Base-by-base conservation (phyloP, 148 eudicot species). In the Chenopodium quinoa region DNA sequence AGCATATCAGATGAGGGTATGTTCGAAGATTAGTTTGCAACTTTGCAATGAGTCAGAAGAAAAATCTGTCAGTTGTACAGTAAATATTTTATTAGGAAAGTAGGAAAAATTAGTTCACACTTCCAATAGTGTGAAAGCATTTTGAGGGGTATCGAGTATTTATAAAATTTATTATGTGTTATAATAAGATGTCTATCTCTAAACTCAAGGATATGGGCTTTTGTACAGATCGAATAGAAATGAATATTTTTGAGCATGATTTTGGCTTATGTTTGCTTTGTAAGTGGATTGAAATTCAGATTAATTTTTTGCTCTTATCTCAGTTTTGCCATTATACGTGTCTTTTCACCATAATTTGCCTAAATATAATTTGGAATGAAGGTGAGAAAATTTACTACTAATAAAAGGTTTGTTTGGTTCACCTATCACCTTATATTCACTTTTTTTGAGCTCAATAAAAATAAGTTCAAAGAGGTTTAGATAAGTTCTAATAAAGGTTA, bases 1-100 rank as follows among this genome's bases (percentile, higher is more conserved):
- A 85, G 86, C 13, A 77, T 95, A 70, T 91, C 97, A 0, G 92
- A 91, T 72, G 93, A 90, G 68, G 95, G 91, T n/a, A 89, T 87
- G 78, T 91, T 90, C 78, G 95, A 95, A 92, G 89, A 93, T 31
- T 91, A 91, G 86, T 75, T 78, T 16, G 14, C 71, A 25, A 40
- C 44, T 40, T 40, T 40, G 44, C 44, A 40, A 40, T 40, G 44
- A 40, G 7, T 40, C 44, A 40, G 44, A 40, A 40, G 23, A 14
- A 29, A 13, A 73, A 48, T 52, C 0, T 44, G 66, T 62, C 23
- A 4, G 40, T 71, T 84, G 84, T 81, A 84, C 67, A 81, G 84
- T 69, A 77, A 37, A 65, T 73, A 10, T 13, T 84, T 64, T 32
- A 20, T 47, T 65, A 78, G 76, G 70, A 44, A 32, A 44, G 71